Evolutionary conservation across 257 asterid species (phyloP).

Genomic region (Capsicum baccatum): DNA sequence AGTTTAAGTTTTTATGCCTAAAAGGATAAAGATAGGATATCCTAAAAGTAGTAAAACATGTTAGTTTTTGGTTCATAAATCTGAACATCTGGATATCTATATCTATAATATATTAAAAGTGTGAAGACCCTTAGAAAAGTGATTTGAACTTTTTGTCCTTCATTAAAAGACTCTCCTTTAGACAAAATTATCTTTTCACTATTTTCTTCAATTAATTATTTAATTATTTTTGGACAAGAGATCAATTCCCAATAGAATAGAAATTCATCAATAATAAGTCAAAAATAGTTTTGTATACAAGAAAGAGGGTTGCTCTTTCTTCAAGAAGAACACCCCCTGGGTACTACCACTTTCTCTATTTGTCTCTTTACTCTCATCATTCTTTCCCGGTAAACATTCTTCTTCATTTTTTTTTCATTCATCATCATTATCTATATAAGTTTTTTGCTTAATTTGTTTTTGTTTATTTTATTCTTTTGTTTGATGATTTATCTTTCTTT

Average conservation of each 20-base stretch:
- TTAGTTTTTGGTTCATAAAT: too few relatives aligned
- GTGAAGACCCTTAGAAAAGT: too few relatives aligned
- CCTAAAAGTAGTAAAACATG: too few relatives aligned
- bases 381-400: background rate
- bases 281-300: background rate
- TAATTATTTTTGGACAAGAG: background rate
- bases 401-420: background rate
- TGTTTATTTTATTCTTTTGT: background rate
- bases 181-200: too few relatives aligned
- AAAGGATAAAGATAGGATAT: too few relatives aligned
- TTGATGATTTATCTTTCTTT: background rate
- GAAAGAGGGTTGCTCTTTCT: background rate
- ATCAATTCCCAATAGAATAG: background rate
- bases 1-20: too few relatives aligned
- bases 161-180: too few relatives aligned
- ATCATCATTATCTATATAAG: background rate
- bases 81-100: too few relatives aligned
- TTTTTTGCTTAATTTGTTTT: background rate
- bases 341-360: background rate
- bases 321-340: background rate
- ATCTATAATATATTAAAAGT: too few relatives aligned
- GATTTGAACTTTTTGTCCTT: too few relatives aligned
- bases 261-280: background rate
- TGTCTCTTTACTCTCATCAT: background rate
- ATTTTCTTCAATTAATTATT: too few relatives aligned